Evolutionary conservation across 2,329 filamentous ascomycete species (phyloP), one percentile per base, ranked within the genome.

Genomic region (Cephalotrichum gorgonifer): DNA sequence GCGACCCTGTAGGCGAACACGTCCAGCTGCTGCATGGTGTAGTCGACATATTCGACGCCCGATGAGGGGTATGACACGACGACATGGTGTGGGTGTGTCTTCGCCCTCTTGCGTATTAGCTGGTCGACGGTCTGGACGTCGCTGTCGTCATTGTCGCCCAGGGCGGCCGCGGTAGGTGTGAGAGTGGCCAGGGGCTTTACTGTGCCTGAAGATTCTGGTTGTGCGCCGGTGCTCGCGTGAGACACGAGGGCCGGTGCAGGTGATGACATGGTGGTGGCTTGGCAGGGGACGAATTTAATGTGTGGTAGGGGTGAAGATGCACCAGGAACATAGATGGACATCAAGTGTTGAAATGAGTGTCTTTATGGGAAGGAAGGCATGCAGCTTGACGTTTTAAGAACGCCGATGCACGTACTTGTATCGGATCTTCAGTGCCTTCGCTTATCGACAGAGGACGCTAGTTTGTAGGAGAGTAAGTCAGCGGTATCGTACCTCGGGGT

Each of bases 11-110:
- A 62, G 1, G 58, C 55, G 54, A 67, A 63, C 14, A 68, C 57
- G 50, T 75, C 71, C 2, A 75, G 61, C 42, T 74, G 67, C 23
- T 62, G 62, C 48, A 70, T 57, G 1, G 71, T 68, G 53, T 74
- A 75, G 54, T 74, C 62, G 30, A 70, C 65, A 58, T 71, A 75
- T 2, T 66, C 57, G 28, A 66, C 63, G 6, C 68, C 69, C 2
- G 61, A 62, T 4, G 60, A 63, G 3, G 72, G 71, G 46, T 75
- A 75, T 1, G 67, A 69, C 3, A 61, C 51, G 11, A 70, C 61
- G 17, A 63, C 62, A 2, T 60, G 55, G 47, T 68, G 53, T 1
- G 65, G 57, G n/a, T 64, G 62, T 45, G 48, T 52, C 27, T 53
- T 31, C 7, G 58, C 57, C 15, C 59, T 53, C 9, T 51, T 54